Base-by-base conservation (phyloP, 257 asterid species). In the Nicotiana noctiflora region DNA sequence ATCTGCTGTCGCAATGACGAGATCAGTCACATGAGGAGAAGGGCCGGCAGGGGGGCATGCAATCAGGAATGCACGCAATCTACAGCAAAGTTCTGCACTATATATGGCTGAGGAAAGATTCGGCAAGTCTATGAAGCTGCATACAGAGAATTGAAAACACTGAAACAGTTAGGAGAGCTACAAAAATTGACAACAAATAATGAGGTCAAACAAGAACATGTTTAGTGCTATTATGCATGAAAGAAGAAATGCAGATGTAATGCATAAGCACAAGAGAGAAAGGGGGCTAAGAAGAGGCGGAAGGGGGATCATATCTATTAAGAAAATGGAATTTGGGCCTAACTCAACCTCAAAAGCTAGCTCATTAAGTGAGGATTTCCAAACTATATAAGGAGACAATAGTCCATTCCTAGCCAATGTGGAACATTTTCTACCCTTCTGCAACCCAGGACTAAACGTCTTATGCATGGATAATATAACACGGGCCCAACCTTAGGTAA, bases 41-140 rank as follows among this genome's bases (percentile, higher is more conserved):
- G 92, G 92, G 21, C 90, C 89, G 0, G 90, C 70, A 8, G 92
- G 92, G 75, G 92, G 92, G 78, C 86, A 89, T 75, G 92, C 90
- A n/a, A 89, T 87, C 76, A 89, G 92, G 84, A 89, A 89, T 52
- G 89, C 85, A n/a, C 92, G 89, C 81, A 89, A 65, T 74, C 92
- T 89, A 79, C 80, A 82, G 84, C 92, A 86, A 21, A 89, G 90
- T 82, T 89, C 92, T 53, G 84, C 87, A 81, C 92, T 88, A 64
- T 88, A 88, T 82, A 88, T 87, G 34, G 92, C 88, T n/a, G 92
- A 84, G 13, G 90, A 86, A 68, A 88, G 90, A 59, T 88, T 88
- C 51, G 92, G 92, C 77, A 88, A 84, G 78, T 88, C 92, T 61
- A 88, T 76, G 49, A 87, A 88, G 56, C 92, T 88, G 88, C 83